These are phyloP conservation scores for Debaryomyces coudertii DNA, from an alignment of 1,139 yeast genomes.

Conservation along the genomic window DNA sequence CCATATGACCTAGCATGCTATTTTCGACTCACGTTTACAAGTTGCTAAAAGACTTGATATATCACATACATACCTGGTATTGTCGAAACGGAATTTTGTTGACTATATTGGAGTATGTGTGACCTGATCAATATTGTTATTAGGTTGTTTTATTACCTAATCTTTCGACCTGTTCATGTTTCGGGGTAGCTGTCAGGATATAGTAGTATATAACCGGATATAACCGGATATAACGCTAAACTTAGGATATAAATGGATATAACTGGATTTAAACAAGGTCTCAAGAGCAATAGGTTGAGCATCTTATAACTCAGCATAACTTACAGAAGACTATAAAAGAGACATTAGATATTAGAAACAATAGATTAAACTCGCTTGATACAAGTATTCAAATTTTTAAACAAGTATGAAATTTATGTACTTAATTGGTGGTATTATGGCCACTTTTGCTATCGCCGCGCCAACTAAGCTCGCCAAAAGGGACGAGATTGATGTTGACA, in stretches of 20 bases:
- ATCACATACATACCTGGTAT: too few species aligned
- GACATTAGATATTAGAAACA: background rate
- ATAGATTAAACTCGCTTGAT: background rate
- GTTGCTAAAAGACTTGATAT: too few species aligned
- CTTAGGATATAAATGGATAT: background rate
- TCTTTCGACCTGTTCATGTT: too few species aligned
- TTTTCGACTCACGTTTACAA: too few species aligned
- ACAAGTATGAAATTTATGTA: background rate
- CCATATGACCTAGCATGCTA: too few species aligned
- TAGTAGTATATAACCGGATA: background rate
- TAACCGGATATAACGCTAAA: background rate
- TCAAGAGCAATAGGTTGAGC: background rate
- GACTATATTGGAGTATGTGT: too few species aligned
- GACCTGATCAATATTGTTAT: too few species aligned
- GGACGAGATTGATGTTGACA: slow-evolving; percentile 1
- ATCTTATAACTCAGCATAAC: background rate
- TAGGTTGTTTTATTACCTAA: too few species aligned
- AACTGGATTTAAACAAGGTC: background rate
- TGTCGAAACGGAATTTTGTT: too few species aligned
- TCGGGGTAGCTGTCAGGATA: background rate
- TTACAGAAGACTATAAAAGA: background rate
- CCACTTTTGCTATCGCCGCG: background rate
- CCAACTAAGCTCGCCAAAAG: slow-evolving; percentile 1
- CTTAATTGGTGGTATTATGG: background rate
- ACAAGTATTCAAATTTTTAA: background rate